These are phyloP conservation scores for Blastocystis sp. DNA, from an alignment of 352 stramenopile species.

Conservation along the genomic window DNA sequence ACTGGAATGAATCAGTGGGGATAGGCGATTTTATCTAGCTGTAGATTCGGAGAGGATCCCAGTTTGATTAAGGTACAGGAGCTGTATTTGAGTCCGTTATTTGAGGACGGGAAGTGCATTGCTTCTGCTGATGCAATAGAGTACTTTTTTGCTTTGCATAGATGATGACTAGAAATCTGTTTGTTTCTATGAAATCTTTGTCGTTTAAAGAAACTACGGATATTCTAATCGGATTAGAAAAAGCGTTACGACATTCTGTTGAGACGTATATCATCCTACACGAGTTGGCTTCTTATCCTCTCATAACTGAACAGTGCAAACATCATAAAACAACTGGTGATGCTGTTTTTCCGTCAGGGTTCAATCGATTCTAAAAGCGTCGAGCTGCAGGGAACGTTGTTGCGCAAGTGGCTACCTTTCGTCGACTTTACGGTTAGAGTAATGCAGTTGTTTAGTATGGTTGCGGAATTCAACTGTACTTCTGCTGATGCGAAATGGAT, in stretches of 20 bases:
- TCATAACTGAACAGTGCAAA: background rate
- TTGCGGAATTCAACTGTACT: background rate
- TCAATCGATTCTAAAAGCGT: background rate
- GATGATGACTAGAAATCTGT: background rate
- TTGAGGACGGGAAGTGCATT: background rate
- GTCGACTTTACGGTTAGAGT: background rate
- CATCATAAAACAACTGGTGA: conserved; percentile 9
- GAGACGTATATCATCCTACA: background rate
- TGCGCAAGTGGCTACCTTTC: background rate
- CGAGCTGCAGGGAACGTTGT: background rate
- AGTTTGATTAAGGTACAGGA: background rate
- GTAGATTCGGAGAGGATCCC: background rate
- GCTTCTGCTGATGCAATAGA: background rate
- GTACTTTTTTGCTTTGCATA: background rate
- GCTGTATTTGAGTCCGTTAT: background rate
- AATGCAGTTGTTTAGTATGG: background rate
- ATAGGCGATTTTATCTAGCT: background rate
- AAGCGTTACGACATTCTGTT: background rate
- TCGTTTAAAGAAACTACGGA: background rate
- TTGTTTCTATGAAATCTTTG: background rate
- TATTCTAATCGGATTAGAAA: background rate
- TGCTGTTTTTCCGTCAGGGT: background rate
- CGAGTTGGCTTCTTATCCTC: background rate
- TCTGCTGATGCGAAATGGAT: background rate
- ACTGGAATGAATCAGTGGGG: background rate